A percentile compares a stretch with the other conserved stretches of the same genome.
Conservation (phyloP, 768 basidiomycete genomes). For the Mycena rosella region DNA sequence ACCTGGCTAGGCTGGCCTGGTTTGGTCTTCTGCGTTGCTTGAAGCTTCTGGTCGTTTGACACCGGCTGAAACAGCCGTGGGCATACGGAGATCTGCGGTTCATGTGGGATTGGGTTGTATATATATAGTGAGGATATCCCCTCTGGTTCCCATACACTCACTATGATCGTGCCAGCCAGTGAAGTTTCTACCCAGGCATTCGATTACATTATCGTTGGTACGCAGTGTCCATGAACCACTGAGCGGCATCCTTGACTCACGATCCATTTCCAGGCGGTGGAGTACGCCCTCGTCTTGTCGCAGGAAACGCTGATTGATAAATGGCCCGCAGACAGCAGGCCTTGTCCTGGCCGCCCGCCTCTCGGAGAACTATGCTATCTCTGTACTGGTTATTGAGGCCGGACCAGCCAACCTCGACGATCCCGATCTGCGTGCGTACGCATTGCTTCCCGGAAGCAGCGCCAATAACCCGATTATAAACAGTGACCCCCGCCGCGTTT, state of each 20-base stretch:
- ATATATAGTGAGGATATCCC: too few relatives aligned
- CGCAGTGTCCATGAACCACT: background rate
- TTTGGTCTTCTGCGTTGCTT: too few relatives aligned
- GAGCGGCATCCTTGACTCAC: background rate
- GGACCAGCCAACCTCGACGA: constrained; percentile 32
- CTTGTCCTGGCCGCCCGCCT: constrained; percentile 54
- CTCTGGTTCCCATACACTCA: too few relatives aligned
- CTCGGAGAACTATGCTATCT: constrained; percentile 45
- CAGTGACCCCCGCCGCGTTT: constrained; percentile 27
- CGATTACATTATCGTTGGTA: background rate
- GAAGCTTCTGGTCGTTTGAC: too few relatives aligned
- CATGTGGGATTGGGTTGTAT: too few relatives aligned
- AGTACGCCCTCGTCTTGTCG: background rate
- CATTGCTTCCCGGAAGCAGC: background rate
- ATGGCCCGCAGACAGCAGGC: constrained; percentile 37
- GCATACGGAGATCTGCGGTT: too few relatives aligned
- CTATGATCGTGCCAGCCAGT: too few relatives aligned
- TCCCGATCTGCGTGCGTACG: constrained; percentile 6
- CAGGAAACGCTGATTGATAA: too few relatives aligned
- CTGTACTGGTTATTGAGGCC: constrained; percentile 52
- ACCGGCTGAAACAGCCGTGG: too few relatives aligned
- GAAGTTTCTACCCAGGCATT: too few relatives aligned
- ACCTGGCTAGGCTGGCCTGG: too few relatives aligned
- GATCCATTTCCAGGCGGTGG: background rate
- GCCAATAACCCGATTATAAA: too few relatives aligned